Percentiles rank a stretch among this genome's conserved stretches.
phyloP scores from a whole-genome alignment of 2,329 filamentous ascomycete genomes.

The Endothia cerciana region DNA sequence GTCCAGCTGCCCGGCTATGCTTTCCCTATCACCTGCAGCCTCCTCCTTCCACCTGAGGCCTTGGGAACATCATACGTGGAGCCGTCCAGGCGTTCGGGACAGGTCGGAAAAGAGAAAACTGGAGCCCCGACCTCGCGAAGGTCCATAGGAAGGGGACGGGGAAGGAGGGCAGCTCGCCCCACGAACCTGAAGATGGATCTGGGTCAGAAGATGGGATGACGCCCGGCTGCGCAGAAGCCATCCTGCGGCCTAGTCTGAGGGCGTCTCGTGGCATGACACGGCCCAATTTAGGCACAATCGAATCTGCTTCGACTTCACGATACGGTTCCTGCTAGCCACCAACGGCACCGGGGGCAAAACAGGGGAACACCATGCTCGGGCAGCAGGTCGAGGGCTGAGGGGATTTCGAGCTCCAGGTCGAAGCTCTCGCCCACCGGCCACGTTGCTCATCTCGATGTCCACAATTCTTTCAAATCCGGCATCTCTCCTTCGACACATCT shows the following conservation, averaged over 20 bases:
- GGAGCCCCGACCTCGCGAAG: not conserved
- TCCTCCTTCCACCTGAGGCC: not conserved
- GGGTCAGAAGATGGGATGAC: conserved; percentile 2
- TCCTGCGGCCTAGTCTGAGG: conserved; percentile 11
- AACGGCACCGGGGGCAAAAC: not conserved
- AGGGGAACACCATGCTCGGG: not conserved
- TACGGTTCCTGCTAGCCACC: not conserved
- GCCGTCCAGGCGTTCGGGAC: conserved; percentile 11
- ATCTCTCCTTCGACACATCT: conserved; percentile 4
- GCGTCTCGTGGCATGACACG: conserved; percentile 6
- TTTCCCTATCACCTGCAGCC: conserved; percentile 1
- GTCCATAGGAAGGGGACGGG: not conserved
- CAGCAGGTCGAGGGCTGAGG: not conserved
- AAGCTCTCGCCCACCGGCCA: conserved; percentile 12
- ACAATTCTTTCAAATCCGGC: conserved; percentile 14
- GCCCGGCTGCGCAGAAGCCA: not conserved
- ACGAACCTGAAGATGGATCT: not conserved
- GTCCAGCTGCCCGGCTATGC: not conserved
- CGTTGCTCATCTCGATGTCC: conserved; percentile 10
- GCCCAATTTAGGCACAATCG: not conserved
- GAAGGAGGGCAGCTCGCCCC: not conserved
- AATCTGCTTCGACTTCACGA: not conserved
- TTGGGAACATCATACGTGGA: conserved; percentile 9
- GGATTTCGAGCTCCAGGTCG: not conserved
- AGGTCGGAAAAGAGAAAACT: conserved; percentile 15